These are phyloP conservation scores for Borovskyia barvae DNA, from an alignment of 208 protist genomes.

Conservation along the genomic window DNA sequence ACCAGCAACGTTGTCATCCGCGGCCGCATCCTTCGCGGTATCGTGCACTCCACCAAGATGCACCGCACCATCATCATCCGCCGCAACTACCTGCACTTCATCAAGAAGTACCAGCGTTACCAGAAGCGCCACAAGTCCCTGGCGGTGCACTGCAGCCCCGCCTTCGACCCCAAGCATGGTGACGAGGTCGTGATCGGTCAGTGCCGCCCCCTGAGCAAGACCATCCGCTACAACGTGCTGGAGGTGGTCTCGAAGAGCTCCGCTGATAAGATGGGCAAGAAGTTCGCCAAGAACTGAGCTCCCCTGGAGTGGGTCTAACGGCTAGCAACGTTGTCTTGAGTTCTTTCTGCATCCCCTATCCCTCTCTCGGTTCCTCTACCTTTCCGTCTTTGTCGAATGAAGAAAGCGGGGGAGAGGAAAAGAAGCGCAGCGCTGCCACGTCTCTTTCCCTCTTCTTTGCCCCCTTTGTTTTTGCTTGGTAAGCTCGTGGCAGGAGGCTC, in stretches of 20 bases:
- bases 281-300: slow-evolving; percentile 87
- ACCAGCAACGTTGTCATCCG: slow-evolving; percentile 99
- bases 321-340: no score
- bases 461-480: no score
- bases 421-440: no score
- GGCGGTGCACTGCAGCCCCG: slow-evolving; percentile 98
- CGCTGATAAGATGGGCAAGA: slow-evolving; percentile 86
- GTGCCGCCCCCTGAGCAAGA: slow-evolving; percentile 99
- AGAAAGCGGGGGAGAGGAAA: no score
- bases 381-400: no score
- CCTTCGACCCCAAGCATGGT: slow-evolving; percentile 98
- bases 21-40: slow-evolving; percentile 98
- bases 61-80: slow-evolving; percentile 98
- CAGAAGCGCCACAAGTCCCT: slow-evolving; percentile 99
- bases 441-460: no score
- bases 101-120: slow-evolving; percentile 99
- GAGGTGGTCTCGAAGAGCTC: slow-evolving; percentile 89
- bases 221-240: slow-evolving; percentile 99
- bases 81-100: slow-evolving; percentile 99
- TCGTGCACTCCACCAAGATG: slow-evolving; percentile 99
- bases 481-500: no score
- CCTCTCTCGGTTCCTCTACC: no score
- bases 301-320: no score
- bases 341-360: no score
- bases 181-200: slow-evolving; percentile 99